A percentile compares a stretch with the other conserved stretches of the same genome.
Conservation (phyloP, 441 rosid genomes). For the Brassica hybrid region DNA sequence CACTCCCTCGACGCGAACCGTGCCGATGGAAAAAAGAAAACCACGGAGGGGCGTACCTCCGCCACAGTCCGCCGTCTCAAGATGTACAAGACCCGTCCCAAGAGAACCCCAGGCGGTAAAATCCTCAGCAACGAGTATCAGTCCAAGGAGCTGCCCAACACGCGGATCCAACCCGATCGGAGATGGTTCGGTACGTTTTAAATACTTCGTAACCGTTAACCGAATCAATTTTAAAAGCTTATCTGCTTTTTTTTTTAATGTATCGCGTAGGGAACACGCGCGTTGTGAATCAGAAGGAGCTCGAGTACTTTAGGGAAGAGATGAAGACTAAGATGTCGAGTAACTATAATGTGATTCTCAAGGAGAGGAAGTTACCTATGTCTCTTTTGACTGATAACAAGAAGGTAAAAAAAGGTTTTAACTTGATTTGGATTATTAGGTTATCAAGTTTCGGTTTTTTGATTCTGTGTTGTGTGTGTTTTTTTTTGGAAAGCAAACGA, state of each 20-base stretch:
- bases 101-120: slow-evolving; percentile 60
- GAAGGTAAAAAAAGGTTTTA: slow-evolving; percentile 52
- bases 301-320: slow-evolving; percentile 84
- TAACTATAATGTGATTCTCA: slow-evolving; percentile 75
- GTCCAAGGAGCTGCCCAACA: slow-evolving; percentile 71
- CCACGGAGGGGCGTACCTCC: slow-evolving; percentile 56
- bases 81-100: slow-evolving; percentile 73
- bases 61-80: slow-evolving; percentile 89
- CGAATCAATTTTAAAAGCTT: neutral
- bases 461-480: slow-evolving; percentile 8
- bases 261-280: slow-evolving; percentile 64
- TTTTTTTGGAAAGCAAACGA: slow-evolving; percentile 55
- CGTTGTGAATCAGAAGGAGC: slow-evolving; percentile 78
- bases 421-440: neutral
- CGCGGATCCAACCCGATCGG: slow-evolving; percentile 87
- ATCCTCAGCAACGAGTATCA: slow-evolving; percentile 74
- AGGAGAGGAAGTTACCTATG: slow-evolving; percentile 79
- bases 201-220: neutral
- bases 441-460: neutral
- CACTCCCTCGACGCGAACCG: slow-evolving; percentile 87
- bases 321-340: slow-evolving; percentile 69
- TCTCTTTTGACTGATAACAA: slow-evolving; percentile 83
- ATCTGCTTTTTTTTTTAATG: neutral
- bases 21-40: slow-evolving; percentile 55
- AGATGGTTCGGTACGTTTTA: slow-evolving; percentile 81